A percentile compares a stretch with the other conserved stretches of the same genome.
Conservation (phyloP, 2,329 filamentous ascomycete genomes). For the Aspergillus sp. region DNA sequence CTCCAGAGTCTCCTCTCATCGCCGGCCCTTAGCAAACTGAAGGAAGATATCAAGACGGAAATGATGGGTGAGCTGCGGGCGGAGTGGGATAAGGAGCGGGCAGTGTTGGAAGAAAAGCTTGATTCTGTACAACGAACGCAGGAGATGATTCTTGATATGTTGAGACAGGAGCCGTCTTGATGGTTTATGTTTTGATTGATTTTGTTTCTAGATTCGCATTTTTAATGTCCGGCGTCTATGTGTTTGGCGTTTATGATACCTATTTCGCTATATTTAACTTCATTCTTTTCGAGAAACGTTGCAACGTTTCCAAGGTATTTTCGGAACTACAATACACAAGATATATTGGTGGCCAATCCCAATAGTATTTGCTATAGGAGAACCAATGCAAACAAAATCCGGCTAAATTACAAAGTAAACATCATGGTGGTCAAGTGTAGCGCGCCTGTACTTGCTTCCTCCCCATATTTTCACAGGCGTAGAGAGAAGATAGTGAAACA, state of each 20-base stretch:
- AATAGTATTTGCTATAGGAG: conserved; percentile 26
- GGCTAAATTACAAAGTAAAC: conserved; percentile 42
- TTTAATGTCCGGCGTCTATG: background rate
- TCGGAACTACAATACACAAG: background rate
- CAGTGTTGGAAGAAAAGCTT: conserved; percentile 35
- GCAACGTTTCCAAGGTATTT: background rate
- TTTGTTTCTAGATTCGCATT: conserved; percentile 6
- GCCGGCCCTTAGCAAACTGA: conserved; percentile 24
- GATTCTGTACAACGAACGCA: conserved; percentile 41
- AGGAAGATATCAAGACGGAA: conserved; percentile 35
- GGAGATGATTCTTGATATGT: conserved; percentile 42
- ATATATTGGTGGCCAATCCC: conserved; percentile 10
- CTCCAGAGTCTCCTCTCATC: background rate
- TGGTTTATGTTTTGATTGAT: background rate
- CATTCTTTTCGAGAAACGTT: background rate
- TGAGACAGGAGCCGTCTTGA: conserved; percentile 36
- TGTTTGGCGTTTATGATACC: conserved; percentile 11
- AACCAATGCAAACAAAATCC: conserved; percentile 30
- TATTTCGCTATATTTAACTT: background rate
- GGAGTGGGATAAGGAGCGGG: conserved; percentile 35
- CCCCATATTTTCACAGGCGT: background rate
- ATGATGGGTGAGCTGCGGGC: conserved; percentile 32
- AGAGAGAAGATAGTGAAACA: background rate
- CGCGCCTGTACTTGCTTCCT: conserved; percentile 3
- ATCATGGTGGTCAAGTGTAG: conserved; percentile 23